A percentile compares a stretch with the other conserved stretches of the same genome.
Evolutionary conservation across 129 eudicot genomes (phyloP).

Genomic region (Solidago caesia): DNA sequence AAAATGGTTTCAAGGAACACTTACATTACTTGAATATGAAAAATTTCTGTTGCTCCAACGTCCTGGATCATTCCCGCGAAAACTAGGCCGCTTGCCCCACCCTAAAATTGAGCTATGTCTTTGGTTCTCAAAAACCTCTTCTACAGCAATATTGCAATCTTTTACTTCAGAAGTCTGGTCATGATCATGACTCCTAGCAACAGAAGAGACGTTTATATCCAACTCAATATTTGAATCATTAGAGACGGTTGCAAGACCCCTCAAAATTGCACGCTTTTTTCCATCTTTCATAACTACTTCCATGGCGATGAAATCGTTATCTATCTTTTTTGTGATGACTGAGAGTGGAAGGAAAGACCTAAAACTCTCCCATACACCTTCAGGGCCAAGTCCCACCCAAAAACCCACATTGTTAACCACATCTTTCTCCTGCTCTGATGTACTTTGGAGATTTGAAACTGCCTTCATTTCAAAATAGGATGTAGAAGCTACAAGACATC

Average conservation of each 20-base stretch:
- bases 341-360: conserved; percentile 91
- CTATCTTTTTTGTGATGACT: conserved; percentile 57
- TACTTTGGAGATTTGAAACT: conserved; percentile 41
- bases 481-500: conserved; percentile 66
- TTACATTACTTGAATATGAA: conserved; percentile 49
- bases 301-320: conserved; percentile 63
- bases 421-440: conserved; percentile 46
- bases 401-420: conserved; percentile 71
- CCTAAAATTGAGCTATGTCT: conserved; percentile 49
- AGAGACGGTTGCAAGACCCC: conserved; percentile 75
- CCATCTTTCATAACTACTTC: conserved; percentile 83
- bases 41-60: conserved; percentile 62
- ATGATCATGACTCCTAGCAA: conserved; percentile 32
- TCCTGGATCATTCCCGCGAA: conserved; percentile 48
- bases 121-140: conserved; percentile 64
- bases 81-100: conserved; percentile 49
- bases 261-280: conserved; percentile 80
- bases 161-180: conserved; percentile 28
- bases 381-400: conserved; percentile 74
- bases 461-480: conserved; percentile 69
- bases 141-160: conserved; percentile 28
- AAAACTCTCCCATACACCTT: conserved; percentile 87
- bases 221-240: conserved; percentile 70
- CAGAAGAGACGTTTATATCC: conserved; percentile 54
- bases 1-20: conserved; percentile 20